Conservation (phyloP, 163 green algal species). For the Chloromonas sp. region DNA sequence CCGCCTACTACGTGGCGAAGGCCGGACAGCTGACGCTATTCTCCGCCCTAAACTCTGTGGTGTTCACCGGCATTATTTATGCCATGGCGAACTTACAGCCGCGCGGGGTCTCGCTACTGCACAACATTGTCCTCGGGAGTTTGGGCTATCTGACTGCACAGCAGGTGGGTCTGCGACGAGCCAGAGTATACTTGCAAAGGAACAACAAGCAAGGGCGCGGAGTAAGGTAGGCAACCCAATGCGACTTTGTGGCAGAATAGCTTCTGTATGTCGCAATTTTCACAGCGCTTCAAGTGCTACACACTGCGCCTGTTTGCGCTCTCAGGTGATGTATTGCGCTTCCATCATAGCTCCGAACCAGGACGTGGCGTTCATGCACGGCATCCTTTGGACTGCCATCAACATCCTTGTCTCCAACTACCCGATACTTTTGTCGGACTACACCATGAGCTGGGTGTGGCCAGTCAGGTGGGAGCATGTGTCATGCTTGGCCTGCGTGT, state of each 20-base stretch:
- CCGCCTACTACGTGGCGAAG: slow-evolving; percentile 31
- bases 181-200: no score
- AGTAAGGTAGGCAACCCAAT: no score
- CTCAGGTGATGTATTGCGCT: slow-evolving; percentile 14
- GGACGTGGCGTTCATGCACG: slow-evolving; percentile 22
- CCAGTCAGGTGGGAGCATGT: no score
- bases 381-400: slow-evolving; percentile 18
- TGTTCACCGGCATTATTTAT: background rate
- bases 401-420: slow-evolving; percentile 21
- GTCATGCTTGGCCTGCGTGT: no score
- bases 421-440: no score
- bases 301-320: background rate
- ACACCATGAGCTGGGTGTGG: no score
- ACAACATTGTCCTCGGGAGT: background rate
- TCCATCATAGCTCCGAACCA: slow-evolving; percentile 9
- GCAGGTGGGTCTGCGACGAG: background rate
- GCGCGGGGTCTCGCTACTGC: background rate
- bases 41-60: background rate
- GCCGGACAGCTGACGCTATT: background rate
- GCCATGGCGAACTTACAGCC: background rate
- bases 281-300: no score
- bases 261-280: no score
- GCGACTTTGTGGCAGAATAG: no score
- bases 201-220: no score
- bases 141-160: background rate